Evolutionary conservation across 306 rosid species (phyloP).

Genomic region (Sechiopsis laciniata): DNA sequence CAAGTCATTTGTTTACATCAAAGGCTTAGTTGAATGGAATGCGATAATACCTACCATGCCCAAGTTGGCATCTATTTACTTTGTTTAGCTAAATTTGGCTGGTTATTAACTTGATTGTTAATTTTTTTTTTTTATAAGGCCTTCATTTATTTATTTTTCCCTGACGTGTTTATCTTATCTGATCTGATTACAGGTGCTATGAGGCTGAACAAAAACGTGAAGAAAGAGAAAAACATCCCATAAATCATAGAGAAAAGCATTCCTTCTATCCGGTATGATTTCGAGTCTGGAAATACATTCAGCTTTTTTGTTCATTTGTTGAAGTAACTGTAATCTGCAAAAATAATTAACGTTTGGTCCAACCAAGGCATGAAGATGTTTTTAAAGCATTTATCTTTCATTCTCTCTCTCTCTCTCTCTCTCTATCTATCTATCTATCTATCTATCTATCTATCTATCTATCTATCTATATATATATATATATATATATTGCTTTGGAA

Average conservation of each 20-base stretch:
- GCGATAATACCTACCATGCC: not conserved
- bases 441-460: not conserved
- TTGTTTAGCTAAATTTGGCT: slow-evolving; percentile 6
- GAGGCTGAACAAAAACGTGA: slow-evolving; percentile 79
- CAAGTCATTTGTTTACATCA: not conserved
- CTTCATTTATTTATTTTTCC: not conserved
- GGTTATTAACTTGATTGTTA: not conserved
- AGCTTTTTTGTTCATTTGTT: slow-evolving; percentile 7
- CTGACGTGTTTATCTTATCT: not conserved
- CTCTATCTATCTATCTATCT: no score
- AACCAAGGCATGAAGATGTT: slow-evolving; percentile 4
- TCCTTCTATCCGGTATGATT: slow-evolving; percentile 49
- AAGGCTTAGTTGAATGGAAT: not conserved
- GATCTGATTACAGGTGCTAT: slow-evolving; percentile 51
- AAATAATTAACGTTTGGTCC: not conserved
- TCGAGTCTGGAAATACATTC: not conserved
- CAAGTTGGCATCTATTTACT: not conserved
- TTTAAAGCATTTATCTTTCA: not conserved
- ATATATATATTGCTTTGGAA: not conserved
- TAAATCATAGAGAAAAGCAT: slow-evolving; percentile 81
- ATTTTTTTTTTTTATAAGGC: not conserved
- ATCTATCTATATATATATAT: no score
- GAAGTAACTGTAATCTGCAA: not conserved
- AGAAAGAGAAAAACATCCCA: slow-evolving; percentile 87
- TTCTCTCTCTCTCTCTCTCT: not conserved